Conservation (phyloP, 352 stramenopile species). For the Pythium diclinum region DNA sequence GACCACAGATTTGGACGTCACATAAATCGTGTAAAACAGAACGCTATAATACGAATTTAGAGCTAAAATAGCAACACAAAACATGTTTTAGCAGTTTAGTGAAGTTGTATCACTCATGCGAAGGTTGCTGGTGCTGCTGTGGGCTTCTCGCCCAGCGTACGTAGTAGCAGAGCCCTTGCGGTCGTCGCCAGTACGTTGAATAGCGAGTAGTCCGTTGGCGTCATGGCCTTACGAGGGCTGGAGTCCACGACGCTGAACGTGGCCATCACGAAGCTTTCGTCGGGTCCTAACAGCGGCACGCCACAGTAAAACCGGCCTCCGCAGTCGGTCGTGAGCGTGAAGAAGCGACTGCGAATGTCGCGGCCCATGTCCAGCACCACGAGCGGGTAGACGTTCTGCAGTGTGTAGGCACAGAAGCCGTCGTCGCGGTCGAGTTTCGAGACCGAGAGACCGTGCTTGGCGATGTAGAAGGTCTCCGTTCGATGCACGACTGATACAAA, state of each 20-base stretch:
- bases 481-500: slow-evolving; percentile 12
- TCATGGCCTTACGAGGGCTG: slow-evolving; percentile 2
- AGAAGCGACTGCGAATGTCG: slow-evolving; percentile 19
- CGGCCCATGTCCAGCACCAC: slow-evolving; percentile 18
- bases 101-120: not conserved
- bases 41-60: not conserved
- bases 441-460: not conserved
- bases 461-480: not conserved
- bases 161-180: slow-evolving; percentile 5
- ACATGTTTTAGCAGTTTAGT: not conserved
- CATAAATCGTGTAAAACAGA: not conserved
- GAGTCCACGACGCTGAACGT: slow-evolving; percentile 18
- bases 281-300: slow-evolving; percentile 11
- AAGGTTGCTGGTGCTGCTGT: not conserved
- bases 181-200: slow-evolving; percentile 2
- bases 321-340: slow-evolving; percentile 13
- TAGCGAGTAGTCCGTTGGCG: slow-evolving; percentile 6
- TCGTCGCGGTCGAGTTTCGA: slow-evolving; percentile 7
- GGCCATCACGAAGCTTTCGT: slow-evolving; percentile 22
- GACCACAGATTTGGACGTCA: not conserved
- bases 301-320: slow-evolving; percentile 20
- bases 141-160: not conserved
- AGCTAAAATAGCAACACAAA: not conserved
- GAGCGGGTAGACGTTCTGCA: slow-evolving; percentile 20
- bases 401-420: slow-evolving; percentile 22